Conservation (phyloP, 495 filamentous ascomycete species). For the Lasiosphaeria ovina region DNA sequence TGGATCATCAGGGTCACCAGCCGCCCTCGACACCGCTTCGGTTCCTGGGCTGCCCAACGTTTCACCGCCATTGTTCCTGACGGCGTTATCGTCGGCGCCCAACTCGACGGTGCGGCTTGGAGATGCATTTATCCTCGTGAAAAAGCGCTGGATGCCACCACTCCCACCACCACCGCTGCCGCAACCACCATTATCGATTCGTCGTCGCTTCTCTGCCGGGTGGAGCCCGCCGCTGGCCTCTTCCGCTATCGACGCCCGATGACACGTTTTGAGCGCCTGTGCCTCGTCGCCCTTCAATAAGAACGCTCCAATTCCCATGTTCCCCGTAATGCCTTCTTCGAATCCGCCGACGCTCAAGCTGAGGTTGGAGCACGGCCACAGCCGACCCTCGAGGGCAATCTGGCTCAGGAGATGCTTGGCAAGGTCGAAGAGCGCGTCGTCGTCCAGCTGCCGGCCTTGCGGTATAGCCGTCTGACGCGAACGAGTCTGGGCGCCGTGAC, state of each 20-base stretch:
- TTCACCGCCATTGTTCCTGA: constrained; percentile 23
- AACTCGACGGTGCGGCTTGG: constrained; percentile 25
- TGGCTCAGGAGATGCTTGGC: constrained; percentile 74
- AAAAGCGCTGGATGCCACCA: constrained; percentile 58
- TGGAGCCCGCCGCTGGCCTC: constrained; percentile 28
- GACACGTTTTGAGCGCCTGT: constrained; percentile 40
- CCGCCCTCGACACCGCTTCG: constrained; percentile 11
- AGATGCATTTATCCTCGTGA: constrained; percentile 39
- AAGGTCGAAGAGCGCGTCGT: constrained; percentile 70
- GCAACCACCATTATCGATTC: constrained; percentile 38
- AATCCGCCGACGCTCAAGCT: constrained; percentile 85
- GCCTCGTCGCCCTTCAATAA: constrained; percentile 76
- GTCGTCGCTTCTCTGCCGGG: constrained; percentile 53
- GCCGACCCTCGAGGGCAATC: constrained; percentile 68
- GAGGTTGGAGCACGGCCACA: constrained; percentile 86
- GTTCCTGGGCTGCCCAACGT: constrained; percentile 22
- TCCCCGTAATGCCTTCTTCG: constrained; percentile 80
- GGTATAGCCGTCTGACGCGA: constrained; percentile 76
- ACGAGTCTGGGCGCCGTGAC: constrained; percentile 65
- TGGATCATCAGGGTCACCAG: constrained; percentile 8
- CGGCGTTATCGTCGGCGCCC: constrained; percentile 28
- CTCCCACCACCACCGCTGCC: neutral
- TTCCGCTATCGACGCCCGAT: constrained; percentile 26
- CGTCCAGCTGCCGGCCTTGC: constrained; percentile 67
- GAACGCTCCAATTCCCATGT: constrained; percentile 82